These are phyloP conservation scores for Pistacia vera DNA, from an alignment of 345 rosid species.

Conservation along the genomic window DNA sequence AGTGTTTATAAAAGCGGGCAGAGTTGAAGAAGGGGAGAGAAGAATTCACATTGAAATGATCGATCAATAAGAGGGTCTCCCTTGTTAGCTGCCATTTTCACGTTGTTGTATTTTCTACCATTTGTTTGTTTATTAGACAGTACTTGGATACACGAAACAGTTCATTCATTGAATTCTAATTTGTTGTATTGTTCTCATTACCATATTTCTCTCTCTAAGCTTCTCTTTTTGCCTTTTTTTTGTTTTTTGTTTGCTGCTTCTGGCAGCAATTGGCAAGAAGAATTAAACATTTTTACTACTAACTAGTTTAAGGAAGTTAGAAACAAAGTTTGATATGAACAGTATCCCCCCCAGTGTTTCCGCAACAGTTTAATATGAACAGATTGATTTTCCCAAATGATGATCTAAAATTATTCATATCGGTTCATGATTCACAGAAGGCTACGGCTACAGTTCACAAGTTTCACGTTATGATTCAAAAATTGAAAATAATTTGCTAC, in stretches of 20 bases:
- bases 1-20: slow-evolving; percentile 32
- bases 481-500: too few species aligned
- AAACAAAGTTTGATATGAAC: neutral
- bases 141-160: slow-evolving; percentile 17
- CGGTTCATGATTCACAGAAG: too few species aligned
- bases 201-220: neutral
- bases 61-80: slow-evolving; percentile 20
- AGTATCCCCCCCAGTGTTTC: neutral
- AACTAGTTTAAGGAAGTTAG: too few species aligned
- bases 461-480: too few species aligned
- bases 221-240: neutral
- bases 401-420: too few species aligned
- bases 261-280: too few species aligned
- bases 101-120: slow-evolving; percentile 27
- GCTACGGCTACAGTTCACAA: too few species aligned
- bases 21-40: slow-evolving; percentile 22
- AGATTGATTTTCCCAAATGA: neutral
- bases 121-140: slow-evolving; percentile 3
- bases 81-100: slow-evolving; percentile 27
- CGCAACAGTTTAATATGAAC: neutral
- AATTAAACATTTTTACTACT: too few species aligned
- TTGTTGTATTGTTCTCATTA: slow-evolving; percentile 9
- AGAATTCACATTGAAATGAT: slow-evolving; percentile 22
- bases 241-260: neutral
- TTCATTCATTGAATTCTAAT: slow-evolving; percentile 29